Base-by-base conservation (phyloP, 352 stramenopile species). In the Globisporangium perplexum region DNA sequence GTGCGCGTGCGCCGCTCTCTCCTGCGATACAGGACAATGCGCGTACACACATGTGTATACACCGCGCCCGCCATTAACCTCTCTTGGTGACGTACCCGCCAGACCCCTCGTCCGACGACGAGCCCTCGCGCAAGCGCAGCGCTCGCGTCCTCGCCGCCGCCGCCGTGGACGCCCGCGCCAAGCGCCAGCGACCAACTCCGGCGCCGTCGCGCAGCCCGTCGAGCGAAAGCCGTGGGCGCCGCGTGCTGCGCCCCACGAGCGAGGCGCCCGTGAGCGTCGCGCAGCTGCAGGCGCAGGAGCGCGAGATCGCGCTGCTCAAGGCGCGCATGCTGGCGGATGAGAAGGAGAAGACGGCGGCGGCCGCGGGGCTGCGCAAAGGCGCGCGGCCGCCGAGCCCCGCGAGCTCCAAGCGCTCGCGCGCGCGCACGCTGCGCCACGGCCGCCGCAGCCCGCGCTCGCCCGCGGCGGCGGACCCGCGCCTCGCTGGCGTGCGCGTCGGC, bases 231-330 rank as follows among this genome's bases (percentile, higher is more conserved):
- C 38, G 42, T 8, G 43, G 28, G 7, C 53, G 53, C 4, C 44
- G 53, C 18, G 24, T 20, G 28, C 38, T 35, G 8, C 30, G 17
- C 5, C 46, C 33, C 14, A 26, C 23, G 18, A 49, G 24, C 4
- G 64, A 71, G 47, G 60, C 68, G 56, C 66, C 61, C 42, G 71
- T 84, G 35, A 57, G 71, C 20, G 84, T 74, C 55, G 59, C 66
- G 7, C 67, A 85, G 31, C 62, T 83, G 8, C 74, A 84, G 66
- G 78, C 75, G 30, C 67, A 86, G 49, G 65, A 82, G 51, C 67
- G 60, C 35, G 73, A 79, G 50, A 85, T 87, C 30, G 63, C 66
- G 51, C 63, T 65, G 24, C 51, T 84, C 26, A 69, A 66, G 36
- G 62, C 59, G 24, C n/a, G n/a, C 47, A 53, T 53, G 47, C 62